Evolutionary conservation across 2,329 filamentous ascomycete genomes (phyloP).

Genomic region (Botryotinia narcissicola): DNA sequence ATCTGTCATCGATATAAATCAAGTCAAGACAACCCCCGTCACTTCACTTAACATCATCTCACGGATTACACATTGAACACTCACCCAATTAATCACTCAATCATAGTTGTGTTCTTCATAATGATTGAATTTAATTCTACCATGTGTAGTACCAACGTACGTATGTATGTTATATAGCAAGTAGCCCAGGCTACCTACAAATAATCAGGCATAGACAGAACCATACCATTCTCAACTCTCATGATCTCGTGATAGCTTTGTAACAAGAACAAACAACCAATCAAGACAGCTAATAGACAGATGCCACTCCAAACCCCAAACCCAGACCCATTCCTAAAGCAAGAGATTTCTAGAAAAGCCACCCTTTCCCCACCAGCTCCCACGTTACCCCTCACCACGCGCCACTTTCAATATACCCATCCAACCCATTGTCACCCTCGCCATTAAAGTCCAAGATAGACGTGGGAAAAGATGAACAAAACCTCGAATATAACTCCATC

Average conservation of each 20-base stretch:
- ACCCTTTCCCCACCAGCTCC: constrained; percentile 7
- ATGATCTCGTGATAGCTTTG: constrained; percentile 14
- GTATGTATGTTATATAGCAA: constrained; percentile 12
- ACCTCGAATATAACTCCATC: constrained; percentile 5
- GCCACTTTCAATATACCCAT: constrained; percentile 16
- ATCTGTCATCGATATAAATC: neutral
- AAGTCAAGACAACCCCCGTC: neutral
- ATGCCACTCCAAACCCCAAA: constrained; percentile 5
- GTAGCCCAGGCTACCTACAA: neutral
- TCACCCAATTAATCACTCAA: neutral
- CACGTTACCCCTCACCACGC: neutral
- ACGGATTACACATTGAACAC: neutral
- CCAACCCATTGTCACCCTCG: constrained; percentile 6
- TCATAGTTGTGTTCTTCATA: neutral
- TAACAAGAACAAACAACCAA: constrained; percentile 2
- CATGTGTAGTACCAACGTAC: constrained; percentile 8
- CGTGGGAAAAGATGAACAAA: constrained; percentile 7
- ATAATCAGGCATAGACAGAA: constrained; percentile 8
- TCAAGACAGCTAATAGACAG: constrained; percentile 11
- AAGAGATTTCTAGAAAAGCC: constrained; percentile 7
- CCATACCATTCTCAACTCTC: constrained; percentile 10
- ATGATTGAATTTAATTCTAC: constrained; percentile 14
- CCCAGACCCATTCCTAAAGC: neutral
- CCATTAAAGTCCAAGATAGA: constrained; percentile 14
- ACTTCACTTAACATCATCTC: neutral